These are phyloP conservation scores for Nicotiana benthamiana DNA, from an alignment of 257 asterid species.

Conservation along the genomic window DNA sequence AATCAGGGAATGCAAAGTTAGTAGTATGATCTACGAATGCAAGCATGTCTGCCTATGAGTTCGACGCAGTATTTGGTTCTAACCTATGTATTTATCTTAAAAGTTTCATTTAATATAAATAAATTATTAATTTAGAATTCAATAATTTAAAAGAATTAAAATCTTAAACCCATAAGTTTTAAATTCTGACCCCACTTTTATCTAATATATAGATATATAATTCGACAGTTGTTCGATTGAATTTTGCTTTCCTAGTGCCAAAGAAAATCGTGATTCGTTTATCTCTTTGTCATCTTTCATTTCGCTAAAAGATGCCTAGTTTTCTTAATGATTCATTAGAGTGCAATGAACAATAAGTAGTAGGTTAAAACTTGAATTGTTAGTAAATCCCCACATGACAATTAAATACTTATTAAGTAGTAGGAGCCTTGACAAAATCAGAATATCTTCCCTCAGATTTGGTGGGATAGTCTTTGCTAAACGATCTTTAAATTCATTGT, in stretches of 20 bases:
- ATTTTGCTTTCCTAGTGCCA: not conserved
- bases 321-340: not conserved
- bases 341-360: not conserved
- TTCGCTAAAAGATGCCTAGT: not conserved
- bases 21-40: too few species aligned
- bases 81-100: too few species aligned
- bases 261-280: not conserved
- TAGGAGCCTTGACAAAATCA: not conserved
- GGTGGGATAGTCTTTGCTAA: not conserved
- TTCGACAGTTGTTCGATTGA: too few species aligned
- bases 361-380: not conserved
- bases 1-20: too few species aligned
- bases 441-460: not conserved
- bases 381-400: not conserved
- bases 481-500: not conserved
- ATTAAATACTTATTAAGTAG: not conserved
- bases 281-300: not conserved
- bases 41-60: too few species aligned
- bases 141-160: too few species aligned
- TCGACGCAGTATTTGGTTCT: too few species aligned
- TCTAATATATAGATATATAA: too few species aligned
- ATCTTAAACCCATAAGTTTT: too few species aligned
- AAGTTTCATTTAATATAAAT: too few species aligned
- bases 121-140: too few species aligned
- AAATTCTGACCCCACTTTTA: too few species aligned